A percentile compares a stretch with the other conserved stretches of the same genome.
phyloP scores from a whole-genome alignment of 2,329 filamentous ascomycete species.

The Phaeophleospora eucalypticola region DNA sequence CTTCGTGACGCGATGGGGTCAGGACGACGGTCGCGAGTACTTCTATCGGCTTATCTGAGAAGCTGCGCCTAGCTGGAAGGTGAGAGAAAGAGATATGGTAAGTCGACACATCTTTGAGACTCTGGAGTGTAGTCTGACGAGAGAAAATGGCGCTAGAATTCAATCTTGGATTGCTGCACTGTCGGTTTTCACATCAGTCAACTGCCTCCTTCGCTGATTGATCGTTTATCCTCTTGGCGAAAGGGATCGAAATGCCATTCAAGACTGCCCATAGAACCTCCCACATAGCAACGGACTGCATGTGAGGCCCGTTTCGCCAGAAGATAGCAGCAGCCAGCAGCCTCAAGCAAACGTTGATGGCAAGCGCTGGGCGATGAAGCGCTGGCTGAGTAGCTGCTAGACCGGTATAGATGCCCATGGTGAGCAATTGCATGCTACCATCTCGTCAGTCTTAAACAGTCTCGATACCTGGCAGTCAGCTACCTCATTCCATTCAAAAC shows the following conservation, averaged over 20 bases:
- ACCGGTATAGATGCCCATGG: conserved; percentile 3
- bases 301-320: conserved; percentile 1
- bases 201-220: too few relatives aligned
- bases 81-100: too few relatives aligned
- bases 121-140: too few relatives aligned
- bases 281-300: conserved; percentile 2
- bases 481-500: neutral
- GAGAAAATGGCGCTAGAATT: too few relatives aligned
- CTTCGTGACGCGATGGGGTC: too few relatives aligned
- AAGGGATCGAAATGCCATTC: conserved; percentile 1
- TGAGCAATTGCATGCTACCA: conserved; percentile 1
- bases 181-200: too few relatives aligned
- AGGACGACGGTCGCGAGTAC: too few relatives aligned
- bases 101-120: too few relatives aligned
- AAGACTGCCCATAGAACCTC: conserved; percentile 2
- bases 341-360: conserved; percentile 1
- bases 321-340: conserved; percentile 1
- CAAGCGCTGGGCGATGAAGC: neutral
- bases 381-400: neutral
- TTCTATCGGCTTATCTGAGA: too few relatives aligned
- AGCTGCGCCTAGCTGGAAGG: too few relatives aligned
- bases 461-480: conserved; percentile 3
- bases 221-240: neutral
- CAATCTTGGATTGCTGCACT: too few relatives aligned
- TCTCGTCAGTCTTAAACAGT: neutral